Evolutionary conservation across 306 rosid genomes (phyloP).

Genomic region (Comarum palustre): DNA sequence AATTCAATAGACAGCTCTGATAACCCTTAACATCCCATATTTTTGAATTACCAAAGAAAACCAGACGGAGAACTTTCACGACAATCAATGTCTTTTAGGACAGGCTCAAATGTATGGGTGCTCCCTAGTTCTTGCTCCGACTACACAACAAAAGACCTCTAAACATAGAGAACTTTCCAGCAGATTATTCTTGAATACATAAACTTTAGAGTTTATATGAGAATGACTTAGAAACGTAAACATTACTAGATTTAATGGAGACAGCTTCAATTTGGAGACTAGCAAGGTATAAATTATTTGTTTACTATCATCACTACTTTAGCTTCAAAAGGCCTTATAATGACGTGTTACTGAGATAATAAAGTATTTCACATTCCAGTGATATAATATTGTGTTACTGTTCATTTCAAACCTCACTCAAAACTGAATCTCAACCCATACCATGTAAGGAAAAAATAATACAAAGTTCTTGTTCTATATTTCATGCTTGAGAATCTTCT

Average conservation of each 20-base stretch:
- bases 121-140: neutral
- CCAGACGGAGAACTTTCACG: neutral
- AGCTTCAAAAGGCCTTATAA: neutral
- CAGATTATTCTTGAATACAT: neutral
- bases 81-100: neutral
- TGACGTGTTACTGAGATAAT: neutral
- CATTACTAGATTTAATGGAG: neutral
- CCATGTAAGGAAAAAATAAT: neutral
- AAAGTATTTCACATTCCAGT: neutral
- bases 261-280: neutral
- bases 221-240: neutral
- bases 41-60: neutral
- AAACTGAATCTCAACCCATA: neutral
- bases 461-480: too few species aligned
- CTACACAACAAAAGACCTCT: neutral
- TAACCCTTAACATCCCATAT: neutral
- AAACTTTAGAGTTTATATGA: neutral
- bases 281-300: neutral
- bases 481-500: slow-evolving; percentile 19
- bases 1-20: neutral
- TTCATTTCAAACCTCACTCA: slow-evolving; percentile 8
- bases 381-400: neutral
- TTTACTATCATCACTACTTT: neutral
- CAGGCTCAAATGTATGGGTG: neutral
- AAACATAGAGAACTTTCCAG: neutral